Base-by-base conservation (phyloP, 2,329 filamentous ascomycete species). In the Metarhizium album region DNA sequence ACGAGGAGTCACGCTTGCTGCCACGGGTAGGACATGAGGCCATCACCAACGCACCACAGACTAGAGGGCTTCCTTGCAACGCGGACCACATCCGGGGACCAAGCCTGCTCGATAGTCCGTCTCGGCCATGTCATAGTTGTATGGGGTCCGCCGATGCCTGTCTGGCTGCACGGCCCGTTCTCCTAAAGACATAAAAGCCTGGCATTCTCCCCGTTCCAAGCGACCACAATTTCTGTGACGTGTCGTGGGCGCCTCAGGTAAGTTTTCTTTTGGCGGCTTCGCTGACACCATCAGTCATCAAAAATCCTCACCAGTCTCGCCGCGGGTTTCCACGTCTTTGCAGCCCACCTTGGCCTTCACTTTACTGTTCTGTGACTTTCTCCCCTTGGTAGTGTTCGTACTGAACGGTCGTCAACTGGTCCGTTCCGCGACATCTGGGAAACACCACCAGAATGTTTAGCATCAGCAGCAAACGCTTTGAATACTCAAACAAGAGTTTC, bases 401-500 rank as follows among this genome's bases (percentile, higher is more conserved):
- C 11, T 6, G 8, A 4, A 13, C 14, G 16, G 4, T 8, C 33
- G 11, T 35, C 33, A 35, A 16, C 33, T 13, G 4, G 33, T 35
- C 14, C 16, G 9, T 29, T 35, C 22, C 31, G 14, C 3, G 38
- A n/a, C 45, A 38, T 7, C 20, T 20, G 3, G 18, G 31, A 40
- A 20, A 16, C n/a, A 38, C 20, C 9, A 18, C 13, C 58, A 60
- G 54, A 33, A 79, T 76, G 76, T 79, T 77, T 51, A 58, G 58
- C 54, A 42, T 14, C 18, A 67, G 69, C 57, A 43, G 40, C 22
- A 70, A 70, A 61, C 70, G 71, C 53, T 67, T 68, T 47, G 72
- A 76, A 38, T 62, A 63, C 33, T 68, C 69, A 31, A 73, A 58
- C 68, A 74, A 68, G 65, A 79, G 74, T 65, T 78, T 77, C 52